A percentile compares a stretch with the other conserved stretches of the same genome.
These are phyloP conservation scores for Arabidopsis thaliana DNA, from an alignment of 345 rosid genomes.

Conservation along the genomic window DNA sequence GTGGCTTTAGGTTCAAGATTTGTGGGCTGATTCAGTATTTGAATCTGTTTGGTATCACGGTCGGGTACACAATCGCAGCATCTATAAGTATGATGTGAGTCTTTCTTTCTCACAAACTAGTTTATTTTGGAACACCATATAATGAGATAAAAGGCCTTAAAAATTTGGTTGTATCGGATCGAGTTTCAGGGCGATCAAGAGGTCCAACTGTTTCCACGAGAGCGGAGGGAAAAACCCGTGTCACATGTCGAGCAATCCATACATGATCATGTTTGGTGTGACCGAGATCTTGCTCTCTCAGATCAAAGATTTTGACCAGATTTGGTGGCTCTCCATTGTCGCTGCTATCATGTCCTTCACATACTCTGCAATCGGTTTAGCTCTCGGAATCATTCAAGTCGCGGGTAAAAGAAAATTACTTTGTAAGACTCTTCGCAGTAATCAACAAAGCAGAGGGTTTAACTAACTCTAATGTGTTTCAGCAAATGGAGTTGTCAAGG, in stretches of 20 bases:
- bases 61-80: slow-evolving; percentile 82
- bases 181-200: slow-evolving; percentile 67
- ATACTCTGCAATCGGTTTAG: slow-evolving; percentile 83
- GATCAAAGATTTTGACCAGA: slow-evolving; percentile 79
- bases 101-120: neutral
- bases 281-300: slow-evolving; percentile 72
- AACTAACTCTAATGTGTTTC: slow-evolving; percentile 19
- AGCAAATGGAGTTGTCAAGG: slow-evolving; percentile 59
- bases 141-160: neutral
- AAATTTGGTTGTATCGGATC: neutral
- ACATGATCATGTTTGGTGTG: slow-evolving; percentile 79
- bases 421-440: neutral
- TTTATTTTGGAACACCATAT: neutral
- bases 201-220: slow-evolving; percentile 75
- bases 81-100: slow-evolving; percentile 83
- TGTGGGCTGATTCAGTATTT: slow-evolving; percentile 72
- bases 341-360: slow-evolving; percentile 96
- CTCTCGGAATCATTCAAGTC: slow-evolving; percentile 78
- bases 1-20: slow-evolving; percentile 65
- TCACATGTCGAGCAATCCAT: slow-evolving; percentile 68
- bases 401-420: slow-evolving; percentile 41
- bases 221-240: slow-evolving; percentile 70
- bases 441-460: neutral
- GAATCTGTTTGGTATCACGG: slow-evolving; percentile 68
- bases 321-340: slow-evolving; percentile 89